These are phyloP conservation scores for Rhodofomes roseus DNA, from an alignment of 1,284 basidiomycete species.

Conservation along the genomic window DNA sequence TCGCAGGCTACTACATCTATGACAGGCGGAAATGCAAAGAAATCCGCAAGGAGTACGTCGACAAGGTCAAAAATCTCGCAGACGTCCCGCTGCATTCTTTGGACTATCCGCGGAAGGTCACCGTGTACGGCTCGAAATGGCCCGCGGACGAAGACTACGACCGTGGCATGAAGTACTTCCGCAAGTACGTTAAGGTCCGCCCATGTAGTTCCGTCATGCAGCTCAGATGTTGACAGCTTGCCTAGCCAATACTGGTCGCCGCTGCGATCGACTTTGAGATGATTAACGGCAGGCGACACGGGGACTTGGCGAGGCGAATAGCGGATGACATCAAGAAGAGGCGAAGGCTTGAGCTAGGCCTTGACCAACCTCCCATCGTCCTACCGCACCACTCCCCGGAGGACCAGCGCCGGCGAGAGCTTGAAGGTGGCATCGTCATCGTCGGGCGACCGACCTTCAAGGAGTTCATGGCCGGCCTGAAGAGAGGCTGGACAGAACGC, in stretches of 20 bases:
- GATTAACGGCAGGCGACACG: constrained; percentile 78
- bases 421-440: constrained; percentile 82
- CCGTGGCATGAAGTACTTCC: constrained; percentile 83
- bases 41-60: constrained; percentile 77
- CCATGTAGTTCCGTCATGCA: constrained; percentile 13
- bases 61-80: constrained; percentile 75
- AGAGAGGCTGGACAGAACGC: constrained; percentile 81
- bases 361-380: constrained; percentile 52
- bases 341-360: constrained; percentile 56
- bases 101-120: constrained; percentile 78
- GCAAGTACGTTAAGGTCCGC: constrained; percentile 93
- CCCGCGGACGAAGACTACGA: constrained; percentile 94
- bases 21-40: constrained; percentile 78
- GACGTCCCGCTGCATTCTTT: constrained; percentile 64
- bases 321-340: constrained; percentile 68
- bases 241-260: constrained; percentile 88
- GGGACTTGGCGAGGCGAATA: constrained; percentile 77
- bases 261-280: constrained; percentile 93
- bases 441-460: constrained; percentile 93
- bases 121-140: constrained; percentile 87
- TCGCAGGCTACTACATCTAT: constrained; percentile 78
- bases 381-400: constrained; percentile 59
- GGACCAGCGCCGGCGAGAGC: constrained; percentile 56
- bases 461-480: constrained; percentile 89
- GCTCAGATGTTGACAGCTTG: constrained; percentile 6